Evolutionary conservation across 805 yeast genomes (phyloP).

Genomic region (Teunomyces lycoperdinae): DNA sequence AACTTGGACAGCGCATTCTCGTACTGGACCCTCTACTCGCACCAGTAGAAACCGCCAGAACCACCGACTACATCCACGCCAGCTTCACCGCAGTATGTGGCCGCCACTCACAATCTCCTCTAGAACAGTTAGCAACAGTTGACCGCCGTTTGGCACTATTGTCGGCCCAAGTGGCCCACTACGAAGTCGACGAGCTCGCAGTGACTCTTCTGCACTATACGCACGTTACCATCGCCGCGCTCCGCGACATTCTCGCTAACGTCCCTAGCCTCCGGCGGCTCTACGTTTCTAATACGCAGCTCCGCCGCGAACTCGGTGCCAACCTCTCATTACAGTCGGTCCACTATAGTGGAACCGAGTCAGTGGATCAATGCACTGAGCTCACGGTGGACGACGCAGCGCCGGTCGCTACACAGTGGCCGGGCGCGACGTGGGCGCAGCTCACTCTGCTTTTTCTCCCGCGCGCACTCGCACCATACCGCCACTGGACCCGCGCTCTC

Average conservation of each 20-base stretch:
- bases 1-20: neutral
- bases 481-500: neutral
- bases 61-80: neutral
- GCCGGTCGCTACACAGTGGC: too few relatives aligned
- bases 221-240: neutral
- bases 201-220: neutral
- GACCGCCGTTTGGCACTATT: neutral
- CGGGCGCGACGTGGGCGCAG: neutral
- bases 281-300: neutral
- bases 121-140: neutral
- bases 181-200: neutral
- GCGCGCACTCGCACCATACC: constrained; percentile 3
- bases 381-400: too few relatives aligned
- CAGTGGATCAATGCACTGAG: too few relatives aligned
- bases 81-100: neutral
- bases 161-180: neutral
- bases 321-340: too few relatives aligned
- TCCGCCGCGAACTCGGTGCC: neutral
- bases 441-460: constrained; percentile 16
- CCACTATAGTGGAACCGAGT: too few relatives aligned
- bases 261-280: neutral
- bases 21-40: neutral
- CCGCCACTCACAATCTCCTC: neutral
- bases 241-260: neutral
- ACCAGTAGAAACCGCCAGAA: neutral